A percentile compares a stretch with the other conserved stretches of the same genome.
Conservation (phyloP, 345 rosid species). For the Syzygium aqueum region DNA sequence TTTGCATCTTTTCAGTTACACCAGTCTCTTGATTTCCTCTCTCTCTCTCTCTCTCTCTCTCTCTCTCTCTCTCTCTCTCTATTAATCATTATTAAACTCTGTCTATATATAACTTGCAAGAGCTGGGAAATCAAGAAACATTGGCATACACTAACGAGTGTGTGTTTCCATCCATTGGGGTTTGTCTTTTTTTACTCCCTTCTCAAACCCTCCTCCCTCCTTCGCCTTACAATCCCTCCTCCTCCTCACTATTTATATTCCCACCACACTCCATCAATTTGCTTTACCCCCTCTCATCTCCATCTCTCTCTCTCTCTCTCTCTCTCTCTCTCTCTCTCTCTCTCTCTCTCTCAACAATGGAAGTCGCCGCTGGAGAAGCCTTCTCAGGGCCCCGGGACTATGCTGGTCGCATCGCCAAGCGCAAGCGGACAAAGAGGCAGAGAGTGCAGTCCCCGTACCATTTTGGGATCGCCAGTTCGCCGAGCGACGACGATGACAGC, state of each 20-base stretch:
- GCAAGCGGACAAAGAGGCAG: conserved; percentile 73
- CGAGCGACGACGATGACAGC: background rate
- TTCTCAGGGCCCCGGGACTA: background rate
- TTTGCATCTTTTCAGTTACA: conserved; percentile 44
- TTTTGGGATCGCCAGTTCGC: conserved; percentile 20
- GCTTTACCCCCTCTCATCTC: background rate
- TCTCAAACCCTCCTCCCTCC: conserved; percentile 13
- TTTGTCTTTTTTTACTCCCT: background rate
- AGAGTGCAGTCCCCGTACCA: conserved; percentile 57
- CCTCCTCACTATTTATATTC: conserved; percentile 4
- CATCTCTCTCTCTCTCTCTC: background rate
- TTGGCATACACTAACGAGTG: background rate
- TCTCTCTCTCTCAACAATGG: background rate
- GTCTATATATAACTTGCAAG: conserved; percentile 2
- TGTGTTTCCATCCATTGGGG: background rate
- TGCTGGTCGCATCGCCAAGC: conserved; percentile 14
- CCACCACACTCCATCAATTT: background rate
- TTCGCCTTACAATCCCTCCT: background rate
- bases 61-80: background rate
- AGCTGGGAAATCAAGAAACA: background rate
- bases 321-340: background rate
- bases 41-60: background rate
- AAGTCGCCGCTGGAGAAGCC: background rate
- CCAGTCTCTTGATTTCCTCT: background rate
- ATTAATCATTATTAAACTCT: background rate